These are phyloP conservation scores for Didymella exigua DNA, from an alignment of 2,329 filamentous ascomycete genomes.

Conservation along the genomic window DNA sequence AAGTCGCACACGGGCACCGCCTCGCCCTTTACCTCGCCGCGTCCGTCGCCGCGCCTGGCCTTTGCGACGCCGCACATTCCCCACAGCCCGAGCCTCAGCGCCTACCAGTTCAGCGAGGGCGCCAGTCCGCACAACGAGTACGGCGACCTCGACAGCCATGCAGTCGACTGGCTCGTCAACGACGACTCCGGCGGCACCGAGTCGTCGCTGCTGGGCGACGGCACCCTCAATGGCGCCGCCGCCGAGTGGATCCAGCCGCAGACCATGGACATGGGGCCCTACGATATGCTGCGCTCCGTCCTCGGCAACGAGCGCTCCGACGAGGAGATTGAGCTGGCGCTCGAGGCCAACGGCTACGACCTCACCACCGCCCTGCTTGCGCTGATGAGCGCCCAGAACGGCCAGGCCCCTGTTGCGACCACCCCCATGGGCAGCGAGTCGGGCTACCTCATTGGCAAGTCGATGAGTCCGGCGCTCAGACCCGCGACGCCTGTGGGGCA, in stretches of 20 bases:
- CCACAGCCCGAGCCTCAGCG: conserved; percentile 90
- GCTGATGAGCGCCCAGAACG: conserved; percentile 77
- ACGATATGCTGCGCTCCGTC: conserved; percentile 96
- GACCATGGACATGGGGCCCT: conserved; percentile 92
- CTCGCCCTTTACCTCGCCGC: conserved; percentile 92
- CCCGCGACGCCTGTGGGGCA: conserved; percentile 78
- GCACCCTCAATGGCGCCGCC: conserved; percentile 76
- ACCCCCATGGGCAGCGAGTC: conserved; percentile 60
- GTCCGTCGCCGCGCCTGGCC: conserved; percentile 87
- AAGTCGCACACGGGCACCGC: conserved; percentile 70
- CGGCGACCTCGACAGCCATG: conserved; percentile 89
- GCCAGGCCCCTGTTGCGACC: conserved; percentile 53
- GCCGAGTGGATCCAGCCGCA: conserved; percentile 75
- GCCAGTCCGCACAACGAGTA: conserved; percentile 80
- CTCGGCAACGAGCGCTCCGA: conserved; percentile 87
- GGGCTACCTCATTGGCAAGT: conserved; percentile 83
- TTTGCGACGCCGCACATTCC: conserved; percentile 90
- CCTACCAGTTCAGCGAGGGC: conserved; percentile 88
- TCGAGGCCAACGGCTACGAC: conserved; percentile 90
- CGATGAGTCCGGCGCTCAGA: conserved; percentile 73
- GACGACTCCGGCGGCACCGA: conserved; percentile 84
- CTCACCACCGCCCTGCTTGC: conserved; percentile 88
- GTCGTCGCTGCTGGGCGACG: conserved; percentile 72
- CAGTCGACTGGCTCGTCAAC: conserved; percentile 92
- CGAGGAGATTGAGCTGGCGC: conserved; percentile 90